Evolutionary conservation across 176 grass and related monocot species (phyloP), one percentile per base, ranked within the genome.

Genomic region (Secale cereale): DNA sequence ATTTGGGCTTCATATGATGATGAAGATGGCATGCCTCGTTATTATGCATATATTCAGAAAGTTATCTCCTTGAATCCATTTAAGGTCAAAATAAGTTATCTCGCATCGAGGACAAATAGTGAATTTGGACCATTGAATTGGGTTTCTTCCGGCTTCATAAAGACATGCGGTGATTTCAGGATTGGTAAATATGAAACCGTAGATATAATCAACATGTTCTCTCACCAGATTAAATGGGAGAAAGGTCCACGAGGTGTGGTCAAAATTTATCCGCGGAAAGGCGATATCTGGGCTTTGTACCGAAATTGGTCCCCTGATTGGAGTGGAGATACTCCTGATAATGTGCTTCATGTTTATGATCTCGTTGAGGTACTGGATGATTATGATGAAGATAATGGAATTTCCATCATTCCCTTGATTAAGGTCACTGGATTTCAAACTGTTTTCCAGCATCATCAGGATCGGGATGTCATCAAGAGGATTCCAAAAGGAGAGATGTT

Each of bases 1-100:
- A 85, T 92, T 59, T 92, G 91, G 91, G 91, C 91, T 67, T 87
- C 91, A 52, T 92, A 92, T 90, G 91, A 92, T 78, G 91, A 92
- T 8, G 91, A 92, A 78, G 91, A 92, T 90, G 85, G 91, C 1
- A 90, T 92, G 91, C 87, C 91, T 74, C 85, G 91, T 82, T 92
- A 90, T 78, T 92, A 92, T 66, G 85, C 85, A 77, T 77, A 90
- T 60, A 87, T 92, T 85, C 87, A 89, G 71, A 83, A 92, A 87
- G 64, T 92, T 87, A 25, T 90, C 35, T 90, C 87, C 46, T 62
- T 87, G 71, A 85, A 87, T 26, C 91, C 87, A 50, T 92, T 92
- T 78, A 85, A 85, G 82, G 14, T 92, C 26, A 83, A 57, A 46
- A 85, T 90, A 63, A 90, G 91, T 76, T 92, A 87, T 87, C 87